Evolutionary conservation across 2,329 filamentous ascomycete species (phyloP), one percentile per base, ranked within the genome.

Genomic region (Hypoxylon sp.): DNA sequence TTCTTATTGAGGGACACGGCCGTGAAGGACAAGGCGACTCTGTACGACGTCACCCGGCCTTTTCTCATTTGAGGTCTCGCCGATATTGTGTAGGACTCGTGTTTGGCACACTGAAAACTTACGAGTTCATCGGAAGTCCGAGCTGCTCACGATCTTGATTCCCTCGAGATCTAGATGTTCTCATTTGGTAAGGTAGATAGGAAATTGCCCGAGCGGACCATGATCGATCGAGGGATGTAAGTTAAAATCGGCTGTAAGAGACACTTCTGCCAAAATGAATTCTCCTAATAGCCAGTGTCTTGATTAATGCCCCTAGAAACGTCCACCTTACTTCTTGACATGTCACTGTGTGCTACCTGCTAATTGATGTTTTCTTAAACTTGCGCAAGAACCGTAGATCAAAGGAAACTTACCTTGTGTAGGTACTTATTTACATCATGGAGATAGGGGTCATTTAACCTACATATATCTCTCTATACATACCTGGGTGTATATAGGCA

Each of bases 31-130:
- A 47, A 52, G 45, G 41, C 29, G n/a, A 56, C 25, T 7, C 11
- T 54, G 63, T 67, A 50, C 61, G 32, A 55, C 61, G n/a, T n/a
- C 19, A 41, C 19, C 54, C 61, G 56, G 45, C 46, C 21, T 52
- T 58, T 61, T 65, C 54, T 67, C 48, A 43, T 58, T 16, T 21
- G 9, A 63, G 67, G 67, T 69, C 56, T 67, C 61, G 55, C 58
- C 55, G 58, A 59, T 30, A n/a, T 27, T 3, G 39, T 43, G 61
- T 67, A 61, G 55, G 57, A 67, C 63, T 46, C 60, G 57, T 61
- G 53, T 61, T 27, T 45, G 21, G 45, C 53, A 19, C 27, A 39
- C 39, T 25, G 45, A 43, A 69, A 52, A 41, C 11, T 39, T 57
- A 53, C 60, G 51, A 52, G 19, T 47, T 52, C n/a, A n/a, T 53